phyloP scores from a whole-genome alignment of 1,284 basidiomycete genomes.

The Sporisorium graminicola region DNA sequence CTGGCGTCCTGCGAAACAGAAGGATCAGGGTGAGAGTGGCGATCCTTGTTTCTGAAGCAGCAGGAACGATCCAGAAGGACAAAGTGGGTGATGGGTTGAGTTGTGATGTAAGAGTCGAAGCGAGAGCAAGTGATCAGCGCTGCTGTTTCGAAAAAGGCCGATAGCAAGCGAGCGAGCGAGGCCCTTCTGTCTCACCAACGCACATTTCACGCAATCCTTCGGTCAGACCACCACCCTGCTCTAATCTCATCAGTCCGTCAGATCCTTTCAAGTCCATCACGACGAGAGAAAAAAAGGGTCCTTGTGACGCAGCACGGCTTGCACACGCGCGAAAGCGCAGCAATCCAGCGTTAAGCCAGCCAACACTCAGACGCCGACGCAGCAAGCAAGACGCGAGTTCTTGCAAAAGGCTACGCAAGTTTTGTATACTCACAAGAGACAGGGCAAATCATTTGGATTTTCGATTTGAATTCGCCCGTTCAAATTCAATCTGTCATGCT shows the following conservation, averaged over 20 bases:
- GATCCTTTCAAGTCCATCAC: neutral
- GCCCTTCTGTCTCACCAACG: neutral
- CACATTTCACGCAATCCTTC: constrained; percentile 4
- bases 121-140: constrained; percentile 1
- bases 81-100: neutral
- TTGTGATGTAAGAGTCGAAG: constrained; percentile 1
- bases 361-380: neutral
- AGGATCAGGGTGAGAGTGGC: neutral
- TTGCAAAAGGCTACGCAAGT: neutral
- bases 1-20: constrained; percentile 39
- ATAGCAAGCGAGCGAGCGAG: neutral
- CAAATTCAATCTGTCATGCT: neutral
- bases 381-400: neutral
- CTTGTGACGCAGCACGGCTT: neutral
- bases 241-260: neutral
- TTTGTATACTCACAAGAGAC: too few relatives aligned
- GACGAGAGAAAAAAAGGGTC: neutral
- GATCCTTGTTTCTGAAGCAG: constrained; percentile 23
- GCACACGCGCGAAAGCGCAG: neutral
- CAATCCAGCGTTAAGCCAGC: neutral
- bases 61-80: constrained; percentile 33
- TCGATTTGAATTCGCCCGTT: neutral
- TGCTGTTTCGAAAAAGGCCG: neutral
- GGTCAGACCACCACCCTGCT: neutral
- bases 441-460: neutral